Conservation (phyloP, 2,329 filamentous ascomycete genomes). For the Nemania diffusa region DNA sequence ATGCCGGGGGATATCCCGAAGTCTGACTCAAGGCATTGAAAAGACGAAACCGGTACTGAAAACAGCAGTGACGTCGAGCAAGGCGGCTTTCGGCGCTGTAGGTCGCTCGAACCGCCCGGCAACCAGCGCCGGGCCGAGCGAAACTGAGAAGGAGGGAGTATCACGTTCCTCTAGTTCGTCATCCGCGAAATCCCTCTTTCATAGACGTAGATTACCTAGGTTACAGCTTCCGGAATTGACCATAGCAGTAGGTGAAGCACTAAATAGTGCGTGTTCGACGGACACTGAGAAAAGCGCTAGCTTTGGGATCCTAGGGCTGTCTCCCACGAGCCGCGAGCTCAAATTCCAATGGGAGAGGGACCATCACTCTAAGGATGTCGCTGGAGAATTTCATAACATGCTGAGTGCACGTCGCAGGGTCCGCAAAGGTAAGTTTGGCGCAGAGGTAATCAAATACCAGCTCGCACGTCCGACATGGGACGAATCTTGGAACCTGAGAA, state of each 20-base stretch:
- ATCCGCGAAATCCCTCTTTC: slow-evolving; percentile 14
- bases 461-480: slow-evolving; percentile 25
- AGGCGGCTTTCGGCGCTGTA: not conserved
- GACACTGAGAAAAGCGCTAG: slow-evolving; percentile 24
- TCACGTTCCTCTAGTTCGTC: slow-evolving; percentile 17
- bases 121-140: not conserved
- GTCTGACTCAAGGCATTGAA: not conserved
- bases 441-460: slow-evolving; percentile 15
- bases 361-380: slow-evolving; percentile 12
- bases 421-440: slow-evolving; percentile 35
- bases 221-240: slow-evolving; percentile 30
- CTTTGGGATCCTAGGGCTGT: slow-evolving; percentile 21
- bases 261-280: slow-evolving; percentile 29
- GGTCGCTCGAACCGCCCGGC: not conserved
- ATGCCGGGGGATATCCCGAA: not conserved
- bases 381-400: slow-evolving; percentile 36
- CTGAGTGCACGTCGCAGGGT: slow-evolving; percentile 35
- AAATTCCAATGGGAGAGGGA: slow-evolving; percentile 1
- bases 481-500: not conserved
- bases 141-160: not conserved
- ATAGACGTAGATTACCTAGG: slow-evolving; percentile 20
- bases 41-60: slow-evolving; percentile 10
- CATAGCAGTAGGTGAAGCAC: slow-evolving; percentile 16
- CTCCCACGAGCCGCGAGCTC: slow-evolving; percentile 31
- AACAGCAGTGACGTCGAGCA: slow-evolving; percentile 12